Conservation (phyloP, 225 moss, liverwort and hornwort species). For the Pseudoscleropodium purum region DNA sequence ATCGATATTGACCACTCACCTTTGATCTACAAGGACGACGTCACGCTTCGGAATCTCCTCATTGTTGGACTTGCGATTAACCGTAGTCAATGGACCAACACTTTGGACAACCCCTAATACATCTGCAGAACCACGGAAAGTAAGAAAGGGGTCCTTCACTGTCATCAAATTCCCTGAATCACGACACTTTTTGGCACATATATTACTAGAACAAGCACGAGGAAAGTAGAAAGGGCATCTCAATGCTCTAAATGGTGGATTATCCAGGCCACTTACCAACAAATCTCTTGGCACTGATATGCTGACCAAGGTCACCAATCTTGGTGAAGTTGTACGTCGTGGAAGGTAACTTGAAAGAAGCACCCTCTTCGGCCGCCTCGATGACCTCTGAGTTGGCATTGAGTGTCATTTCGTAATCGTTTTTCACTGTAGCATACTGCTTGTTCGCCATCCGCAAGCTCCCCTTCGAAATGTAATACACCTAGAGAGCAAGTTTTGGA, state of each 20-base stretch:
- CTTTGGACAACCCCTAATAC: slow-evolving; percentile 65
- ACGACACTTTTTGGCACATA: too few species aligned
- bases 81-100: slow-evolving; percentile 29
- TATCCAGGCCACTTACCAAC: slow-evolving; percentile 26
- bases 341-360: slow-evolving; percentile 37
- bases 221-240: too few species aligned
- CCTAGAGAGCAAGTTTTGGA: background rate
- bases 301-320: slow-evolving; percentile 61
- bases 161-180: background rate
- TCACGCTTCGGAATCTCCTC: slow-evolving; percentile 93
- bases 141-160: too few species aligned
- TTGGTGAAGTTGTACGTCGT: slow-evolving; percentile 63
- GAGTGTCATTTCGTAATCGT: slow-evolving; percentile 93
- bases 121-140: slow-evolving; percentile 24
- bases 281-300: slow-evolving; percentile 52
- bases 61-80: slow-evolving; percentile 73
- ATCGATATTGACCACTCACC: background rate
- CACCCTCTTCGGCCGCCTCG: slow-evolving; percentile 54
- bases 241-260: too few species aligned
- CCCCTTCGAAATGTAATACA: slow-evolving; percentile 82
- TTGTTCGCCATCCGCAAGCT: slow-evolving; percentile 85
- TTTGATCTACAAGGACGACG: slow-evolving; percentile 38
- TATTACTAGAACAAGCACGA: too few species aligned
- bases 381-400: slow-evolving; percentile 55
- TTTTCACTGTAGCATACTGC: slow-evolving; percentile 64